Evolutionary conservation across 495 filamentous ascomycete species (phyloP).

Genomic region (Trichoderma parareesei): DNA sequence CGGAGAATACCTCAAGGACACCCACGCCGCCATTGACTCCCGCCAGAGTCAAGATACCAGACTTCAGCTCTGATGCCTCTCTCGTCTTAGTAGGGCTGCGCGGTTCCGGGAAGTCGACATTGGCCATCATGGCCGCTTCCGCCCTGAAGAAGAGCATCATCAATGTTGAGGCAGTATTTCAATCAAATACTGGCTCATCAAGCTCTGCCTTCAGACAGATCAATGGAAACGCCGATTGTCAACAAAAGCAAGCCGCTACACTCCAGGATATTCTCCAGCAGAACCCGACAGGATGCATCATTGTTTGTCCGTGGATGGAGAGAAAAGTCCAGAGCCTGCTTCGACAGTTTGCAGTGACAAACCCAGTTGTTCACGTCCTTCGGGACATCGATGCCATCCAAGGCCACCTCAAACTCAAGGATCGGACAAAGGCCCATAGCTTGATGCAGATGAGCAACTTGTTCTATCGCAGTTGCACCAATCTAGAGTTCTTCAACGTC

Average conservation of each 20-base stretch:
- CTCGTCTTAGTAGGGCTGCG: constrained; percentile 62
- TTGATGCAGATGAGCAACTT: constrained; percentile 41
- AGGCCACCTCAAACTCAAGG: constrained; percentile 45
- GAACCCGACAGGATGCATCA: constrained; percentile 51
- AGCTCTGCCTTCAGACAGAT: constrained; percentile 2
- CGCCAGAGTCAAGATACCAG: constrained; percentile 4
- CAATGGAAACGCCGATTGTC: constrained; percentile 10
- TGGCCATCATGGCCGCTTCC: constrained; percentile 39
- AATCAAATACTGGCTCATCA: background rate
- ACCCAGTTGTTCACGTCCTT: constrained; percentile 60
- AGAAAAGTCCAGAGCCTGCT: constrained; percentile 47
- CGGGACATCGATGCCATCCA: constrained; percentile 56
- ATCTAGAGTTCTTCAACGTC: constrained; percentile 68
- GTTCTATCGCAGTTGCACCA: constrained; percentile 52
- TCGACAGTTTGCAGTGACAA: constrained; percentile 43
- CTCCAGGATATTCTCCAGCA: constrained; percentile 52
- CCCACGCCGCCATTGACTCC: constrained; percentile 15
- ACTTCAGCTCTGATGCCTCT: constrained; percentile 50
- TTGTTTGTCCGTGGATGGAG: constrained; percentile 55
- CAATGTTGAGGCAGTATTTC: background rate
- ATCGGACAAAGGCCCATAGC: constrained; percentile 40
- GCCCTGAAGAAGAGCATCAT: constrained; percentile 7
- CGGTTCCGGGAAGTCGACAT: constrained; percentile 61
- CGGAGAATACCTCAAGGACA: background rate
- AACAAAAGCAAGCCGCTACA: constrained; percentile 40